phyloP scores from a whole-genome alignment of 2,329 filamentous ascomycete genomes.

The Sporothrix euskadiensis region DNA sequence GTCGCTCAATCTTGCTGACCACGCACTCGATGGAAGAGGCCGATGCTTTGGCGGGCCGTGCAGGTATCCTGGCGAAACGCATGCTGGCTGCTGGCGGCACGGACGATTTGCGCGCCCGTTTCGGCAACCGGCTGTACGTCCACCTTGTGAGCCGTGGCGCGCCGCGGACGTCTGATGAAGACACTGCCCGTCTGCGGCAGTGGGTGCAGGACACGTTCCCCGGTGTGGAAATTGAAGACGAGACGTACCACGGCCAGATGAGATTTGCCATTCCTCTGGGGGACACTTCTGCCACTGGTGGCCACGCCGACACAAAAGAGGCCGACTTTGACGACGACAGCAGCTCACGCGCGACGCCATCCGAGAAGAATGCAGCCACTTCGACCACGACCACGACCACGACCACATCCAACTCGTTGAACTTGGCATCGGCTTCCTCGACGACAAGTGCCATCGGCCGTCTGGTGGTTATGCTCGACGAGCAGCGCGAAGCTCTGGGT shows the following conservation, averaged over 20 bases:
- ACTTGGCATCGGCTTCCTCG: not conserved
- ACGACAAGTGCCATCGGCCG: conserved; percentile 60
- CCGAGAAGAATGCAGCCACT: not conserved
- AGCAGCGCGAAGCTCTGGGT: conserved; percentile 65
- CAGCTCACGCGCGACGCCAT: not conserved
- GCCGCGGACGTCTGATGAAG: conserved; percentile 67
- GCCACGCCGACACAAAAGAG: not conserved
- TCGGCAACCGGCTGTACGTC: conserved; percentile 77
- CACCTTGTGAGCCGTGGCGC: conserved; percentile 76
- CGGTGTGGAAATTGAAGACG: conserved; percentile 67
- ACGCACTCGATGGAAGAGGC: conserved; percentile 97
- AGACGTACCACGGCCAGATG: conserved; percentile 81
- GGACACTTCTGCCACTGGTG: conserved; percentile 32
- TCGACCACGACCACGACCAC: not conserved
- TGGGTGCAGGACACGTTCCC: conserved; percentile 67
- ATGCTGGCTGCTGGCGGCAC: conserved; percentile 85
- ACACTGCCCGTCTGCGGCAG: conserved; percentile 64
- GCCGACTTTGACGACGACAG: not conserved
- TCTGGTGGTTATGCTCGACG: conserved; percentile 72
- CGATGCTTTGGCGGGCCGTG: conserved; percentile 78
- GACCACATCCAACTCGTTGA: not conserved
- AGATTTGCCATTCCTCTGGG: conserved; percentile 72
- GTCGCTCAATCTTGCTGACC: conserved; percentile 81
- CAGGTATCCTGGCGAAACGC: conserved; percentile 79
- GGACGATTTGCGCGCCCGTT: conserved; percentile 68